phyloP scores from a whole-genome alignment of 371 early-diverging fungal genomes.

The Cokeromyces recurvatus region DNA sequence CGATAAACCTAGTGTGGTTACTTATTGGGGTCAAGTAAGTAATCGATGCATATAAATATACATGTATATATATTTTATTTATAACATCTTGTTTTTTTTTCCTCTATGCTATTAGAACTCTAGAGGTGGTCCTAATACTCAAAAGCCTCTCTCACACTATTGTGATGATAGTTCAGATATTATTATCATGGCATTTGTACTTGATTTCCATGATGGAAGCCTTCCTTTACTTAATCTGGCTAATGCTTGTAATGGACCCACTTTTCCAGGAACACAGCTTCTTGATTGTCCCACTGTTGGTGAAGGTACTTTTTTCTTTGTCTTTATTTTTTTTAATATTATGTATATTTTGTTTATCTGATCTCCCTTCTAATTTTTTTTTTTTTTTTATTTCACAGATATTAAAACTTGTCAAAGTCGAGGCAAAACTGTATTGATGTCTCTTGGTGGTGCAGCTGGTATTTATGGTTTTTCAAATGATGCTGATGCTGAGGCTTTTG shows the following conservation, averaged over 20 bases:
- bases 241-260: constrained; percentile 47
- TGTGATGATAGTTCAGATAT: constrained; percentile 53
- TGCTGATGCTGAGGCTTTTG: constrained; percentile 46
- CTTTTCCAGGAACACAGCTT: constrained; percentile 49
- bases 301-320: constrained; percentile 15
- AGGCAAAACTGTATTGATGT: constrained; percentile 61
- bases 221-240: constrained; percentile 54
- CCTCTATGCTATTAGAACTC: constrained; percentile 21
- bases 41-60: background rate
- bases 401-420: constrained; percentile 60
- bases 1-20: constrained; percentile 10
- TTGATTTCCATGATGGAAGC: constrained; percentile 43
- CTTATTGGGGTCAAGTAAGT: constrained; percentile 27
- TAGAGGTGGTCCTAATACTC: constrained; percentile 10
- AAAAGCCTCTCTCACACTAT: constrained; percentile 49
- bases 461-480: constrained; percentile 52
- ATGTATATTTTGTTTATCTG: background rate
- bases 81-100: background rate
- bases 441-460: constrained; percentile 67
- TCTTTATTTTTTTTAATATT: background rate
- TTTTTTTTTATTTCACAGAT: constrained; percentile 20
- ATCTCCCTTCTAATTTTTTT: too few relatives aligned
- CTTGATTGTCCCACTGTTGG: constrained; percentile 56
- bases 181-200: constrained; percentile 55
- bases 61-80: background rate